Evolutionary conservation across 768 basidiomycete species (phyloP), one percentile per base, ranked within the genome.

Genomic region (Rhizopogon salebrosus): DNA sequence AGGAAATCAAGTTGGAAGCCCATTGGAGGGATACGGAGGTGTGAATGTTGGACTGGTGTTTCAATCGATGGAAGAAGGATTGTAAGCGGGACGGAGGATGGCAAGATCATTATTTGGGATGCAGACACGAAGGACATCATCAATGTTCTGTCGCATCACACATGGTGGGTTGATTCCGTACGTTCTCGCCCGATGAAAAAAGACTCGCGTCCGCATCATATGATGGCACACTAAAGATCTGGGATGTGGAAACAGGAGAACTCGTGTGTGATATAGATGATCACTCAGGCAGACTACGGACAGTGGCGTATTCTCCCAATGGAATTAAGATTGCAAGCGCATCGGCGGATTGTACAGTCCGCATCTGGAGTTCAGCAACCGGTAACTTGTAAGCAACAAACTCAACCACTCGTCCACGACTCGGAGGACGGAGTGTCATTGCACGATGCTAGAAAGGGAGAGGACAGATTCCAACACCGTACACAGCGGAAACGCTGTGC

Each of bases 251-350:
- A n/a, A 46, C 27, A 10, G 26, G 43, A 26, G 10, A 46, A 11
- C 13, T 26, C 10, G 10, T 46, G 11, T 7, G 26, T 14, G 23
- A 27, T 26, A 9, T 27, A 8, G 10, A 26, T 27, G 23, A 46
- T 18, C 43, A 46, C 14, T 13, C 6, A 6, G 27, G 20, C 43
- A 6, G 0, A 7, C 13, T 46, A 7, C 3, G 22, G 23, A 7
- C 11, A 5, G 72, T 75, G 43, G 58, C 64, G 55, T 70, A 75
- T 52, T 76, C 75, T 2, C 74, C 74, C 20, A 72, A 78, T 59
- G 72, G 72, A 5, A 67, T 64, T 34, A 64, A 71, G 42, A 61
- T 81, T 43, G 56, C 50, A 14, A 50, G 37, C 27, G 54, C 52
- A 7, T 53, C 51, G 14, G 4, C 34, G 71, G 72, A 3, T 70